Evolutionary conservation across 2,329 filamentous ascomycete genomes (phyloP).

Genomic region (Talaromyces albobiverticillius): DNA sequence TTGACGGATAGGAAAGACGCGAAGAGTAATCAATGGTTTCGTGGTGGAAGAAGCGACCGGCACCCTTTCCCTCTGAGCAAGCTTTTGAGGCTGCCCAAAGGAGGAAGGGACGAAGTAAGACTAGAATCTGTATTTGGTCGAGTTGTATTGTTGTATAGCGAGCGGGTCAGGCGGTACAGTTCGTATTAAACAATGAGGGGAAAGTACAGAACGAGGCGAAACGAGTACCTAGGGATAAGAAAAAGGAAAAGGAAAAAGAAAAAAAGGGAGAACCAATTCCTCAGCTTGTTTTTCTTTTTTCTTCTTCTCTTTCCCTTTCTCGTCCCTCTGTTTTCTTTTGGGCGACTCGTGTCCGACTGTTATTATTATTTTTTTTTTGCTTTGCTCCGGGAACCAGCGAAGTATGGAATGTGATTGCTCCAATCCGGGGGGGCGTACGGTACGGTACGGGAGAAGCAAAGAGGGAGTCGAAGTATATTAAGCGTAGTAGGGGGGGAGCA

Average conservation of each 20-base stretch:
- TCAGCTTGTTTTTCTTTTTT: not conserved
- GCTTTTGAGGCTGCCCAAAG: constrained; percentile 9
- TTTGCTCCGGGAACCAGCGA: constrained; percentile 12
- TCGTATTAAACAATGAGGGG: not conserved
- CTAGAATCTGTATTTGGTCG: not conserved
- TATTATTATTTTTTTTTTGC: constrained; percentile 3
- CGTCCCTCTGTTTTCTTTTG: not conserved
- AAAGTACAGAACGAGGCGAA: not conserved
- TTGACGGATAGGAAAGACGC: constrained; percentile 12
- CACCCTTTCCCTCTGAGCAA: constrained; percentile 10
- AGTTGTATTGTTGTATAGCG: not conserved
- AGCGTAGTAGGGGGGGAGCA: not conserved
- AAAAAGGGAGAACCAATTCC: not conserved
- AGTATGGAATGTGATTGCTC: constrained; percentile 10
- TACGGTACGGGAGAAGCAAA: not conserved
- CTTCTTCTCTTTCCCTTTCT: too few species aligned
- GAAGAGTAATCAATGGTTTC: not conserved
- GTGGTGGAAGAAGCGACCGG: too few species aligned
- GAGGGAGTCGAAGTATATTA: not conserved
- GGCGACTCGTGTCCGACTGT: not conserved
- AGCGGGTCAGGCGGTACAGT: not conserved
- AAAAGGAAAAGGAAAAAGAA: not conserved
- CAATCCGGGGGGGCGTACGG: not conserved
- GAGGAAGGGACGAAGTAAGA: not conserved
- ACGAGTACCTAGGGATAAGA: too few species aligned